Conservation (phyloP, 495 filamentous ascomycete genomes). For the Xanthoparmelia taractica region DNA sequence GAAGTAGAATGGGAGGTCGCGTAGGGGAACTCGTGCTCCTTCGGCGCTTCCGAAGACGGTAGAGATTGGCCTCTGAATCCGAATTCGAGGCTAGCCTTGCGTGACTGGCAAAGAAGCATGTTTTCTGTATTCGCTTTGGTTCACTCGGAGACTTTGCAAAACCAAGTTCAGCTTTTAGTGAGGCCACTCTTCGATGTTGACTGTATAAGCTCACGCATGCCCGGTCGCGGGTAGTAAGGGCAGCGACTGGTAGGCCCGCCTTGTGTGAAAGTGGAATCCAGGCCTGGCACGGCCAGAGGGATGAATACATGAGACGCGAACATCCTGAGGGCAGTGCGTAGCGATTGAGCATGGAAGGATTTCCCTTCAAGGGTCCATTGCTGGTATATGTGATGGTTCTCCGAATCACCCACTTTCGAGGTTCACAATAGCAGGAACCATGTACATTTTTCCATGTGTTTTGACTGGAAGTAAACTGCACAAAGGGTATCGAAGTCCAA, state of each 20-base stretch:
- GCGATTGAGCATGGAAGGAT: constrained; percentile 10
- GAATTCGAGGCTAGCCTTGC: neutral
- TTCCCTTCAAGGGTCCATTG: neutral
- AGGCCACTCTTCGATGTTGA: neutral
- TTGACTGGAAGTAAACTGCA: neutral
- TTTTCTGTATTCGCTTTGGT: neutral
- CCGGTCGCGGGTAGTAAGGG: neutral
- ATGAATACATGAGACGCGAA: neutral
- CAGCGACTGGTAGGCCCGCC: neutral
- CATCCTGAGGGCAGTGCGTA: neutral
- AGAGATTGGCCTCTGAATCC: neutral
- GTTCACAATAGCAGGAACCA: too few species aligned
- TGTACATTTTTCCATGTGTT: neutral
- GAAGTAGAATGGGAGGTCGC: neutral
- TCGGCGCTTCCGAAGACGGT: neutral
- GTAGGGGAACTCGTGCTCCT: neutral
- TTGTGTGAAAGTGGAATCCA: neutral
- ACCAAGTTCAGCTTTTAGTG: neutral
- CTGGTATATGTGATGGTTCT: neutral
- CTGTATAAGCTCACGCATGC: neutral
- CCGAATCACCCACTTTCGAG: neutral
- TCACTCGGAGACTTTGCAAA: neutral
- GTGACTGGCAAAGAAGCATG: too few species aligned
- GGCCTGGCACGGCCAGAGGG: neutral
- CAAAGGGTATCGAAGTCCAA: neutral